Base-by-base conservation (phyloP, 202 grass and related monocot genomes). In the Panicum virgatum region DNA sequence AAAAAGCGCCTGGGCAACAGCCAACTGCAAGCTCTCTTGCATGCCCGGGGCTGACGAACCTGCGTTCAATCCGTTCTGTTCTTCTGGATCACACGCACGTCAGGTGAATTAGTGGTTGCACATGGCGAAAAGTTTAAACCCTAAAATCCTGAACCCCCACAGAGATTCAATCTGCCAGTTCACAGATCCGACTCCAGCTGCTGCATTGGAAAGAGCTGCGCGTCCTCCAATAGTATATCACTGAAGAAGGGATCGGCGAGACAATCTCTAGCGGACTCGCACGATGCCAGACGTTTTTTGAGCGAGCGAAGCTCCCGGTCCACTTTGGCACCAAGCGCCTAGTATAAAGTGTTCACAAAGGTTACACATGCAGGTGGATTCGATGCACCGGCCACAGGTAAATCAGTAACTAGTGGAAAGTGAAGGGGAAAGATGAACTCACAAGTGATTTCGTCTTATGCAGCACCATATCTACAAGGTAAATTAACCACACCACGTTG, bases 401-500 rank as follows among this genome's bases (percentile, higher is more conserved):
- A 56, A 51, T 51, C 29, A 26, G 66, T 7, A 50, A 10, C 26
- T 3, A 60, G 37, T 53, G 26, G n/a, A 14, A 76, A 59, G 43
- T 74, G 15, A 7, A 67, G 34, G 73, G 43, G 53, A 61, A 87
- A 62, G 45, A 20, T 50, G 7, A 83, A 83, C 92, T 88, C 81
- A 98, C 96, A 56, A 82, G 90, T 7, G 89, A 65, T 87, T 93
- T 91, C 38, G 69, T 56, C 73, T 98, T 95, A 9, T 50, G 39
- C 30, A 95, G 82, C 5, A 98, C 87, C 69, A 93, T 88, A 57
- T 98, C 92, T 2, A 98, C 90, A 20, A 98, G 90, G 83, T 98
- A 98, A 27, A 95, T 72, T 81, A 98, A 58, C 96, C 96, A 98
- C n/a, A 83, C 86, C 9, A 93, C 90, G 66, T 98, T 98, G 43